Evolutionary conservation across 352 stramenopile species (phyloP).

Genomic region (Pythium dissimile): DNA sequence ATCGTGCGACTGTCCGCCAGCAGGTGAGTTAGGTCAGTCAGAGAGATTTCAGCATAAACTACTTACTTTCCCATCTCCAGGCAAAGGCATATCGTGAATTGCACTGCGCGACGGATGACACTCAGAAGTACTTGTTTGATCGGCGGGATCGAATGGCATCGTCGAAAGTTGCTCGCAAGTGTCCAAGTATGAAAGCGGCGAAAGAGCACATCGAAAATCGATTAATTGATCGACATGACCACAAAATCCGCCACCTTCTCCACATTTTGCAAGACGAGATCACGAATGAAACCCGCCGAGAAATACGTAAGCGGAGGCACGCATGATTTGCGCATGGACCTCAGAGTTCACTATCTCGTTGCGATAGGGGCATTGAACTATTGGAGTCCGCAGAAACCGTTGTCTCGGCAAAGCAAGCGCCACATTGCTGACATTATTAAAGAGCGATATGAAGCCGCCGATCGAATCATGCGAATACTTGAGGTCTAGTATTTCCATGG

Average conservation of each 20-base stretch:
- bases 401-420: slow-evolving; percentile 34
- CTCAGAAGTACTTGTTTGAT: slow-evolving; percentile 48
- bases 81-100: slow-evolving; percentile 32
- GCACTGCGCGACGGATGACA: slow-evolving; percentile 45
- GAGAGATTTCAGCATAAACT: not conserved
- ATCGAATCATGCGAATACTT: slow-evolving; percentile 77
- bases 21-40: not conserved
- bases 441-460: slow-evolving; percentile 58
- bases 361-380: slow-evolving; percentile 22
- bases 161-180: too few relatives aligned
- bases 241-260: slow-evolving; percentile 56
- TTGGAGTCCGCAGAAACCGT: slow-evolving; percentile 17
- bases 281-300: slow-evolving; percentile 45
- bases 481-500: slow-evolving; percentile 30
- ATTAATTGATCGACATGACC: slow-evolving; percentile 45
- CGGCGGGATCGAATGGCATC: slow-evolving; percentile 19
- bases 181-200: too few relatives aligned
- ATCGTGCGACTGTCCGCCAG: not conserved
- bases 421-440: slow-evolving; percentile 40
- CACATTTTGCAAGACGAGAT: slow-evolving; percentile 60
- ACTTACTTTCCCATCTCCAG: slow-evolving; percentile 17
- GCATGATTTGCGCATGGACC: too few relatives aligned
- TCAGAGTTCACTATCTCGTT: not conserved
- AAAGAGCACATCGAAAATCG: not conserved
- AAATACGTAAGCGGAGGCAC: slow-evolving; percentile 45